phyloP scores from a whole-genome alignment of 306 rosid genomes.

The Trifolium fragiferum region DNA sequence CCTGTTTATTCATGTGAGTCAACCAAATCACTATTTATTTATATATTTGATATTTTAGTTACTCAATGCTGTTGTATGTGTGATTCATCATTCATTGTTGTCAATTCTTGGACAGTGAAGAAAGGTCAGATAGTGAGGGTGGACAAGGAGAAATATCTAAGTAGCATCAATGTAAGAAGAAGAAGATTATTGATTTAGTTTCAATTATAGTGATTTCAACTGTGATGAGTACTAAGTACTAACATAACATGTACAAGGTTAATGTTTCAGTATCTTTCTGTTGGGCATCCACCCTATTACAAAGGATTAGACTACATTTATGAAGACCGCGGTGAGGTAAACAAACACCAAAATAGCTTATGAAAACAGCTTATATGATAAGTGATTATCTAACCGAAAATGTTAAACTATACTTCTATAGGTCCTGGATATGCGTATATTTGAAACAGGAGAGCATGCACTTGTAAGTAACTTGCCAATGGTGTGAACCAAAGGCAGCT shows the following conservation, averaged over 20 bases:
- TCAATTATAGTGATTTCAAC: neutral
- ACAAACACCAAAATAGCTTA: neutral
- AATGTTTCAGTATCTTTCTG: constrained; percentile 82
- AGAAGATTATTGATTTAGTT: neutral
- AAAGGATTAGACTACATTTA: constrained; percentile 95
- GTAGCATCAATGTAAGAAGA: constrained; percentile 73
- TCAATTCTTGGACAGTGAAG: constrained; percentile 77
- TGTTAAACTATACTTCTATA: constrained; percentile 44
- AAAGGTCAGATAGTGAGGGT: constrained; percentile 98
- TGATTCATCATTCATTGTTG: neutral
- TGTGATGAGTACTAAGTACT: neutral
- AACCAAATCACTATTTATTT: constrained; percentile 8
- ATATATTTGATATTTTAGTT: neutral
- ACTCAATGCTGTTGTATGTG: neutral
- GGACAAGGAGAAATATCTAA: constrained; percentile 91
- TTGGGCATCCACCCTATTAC: constrained; percentile 95
- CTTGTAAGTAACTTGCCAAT: constrained; percentile 59
- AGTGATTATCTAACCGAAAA: constrained; percentile 1
- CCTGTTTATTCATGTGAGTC: constrained; percentile 86
- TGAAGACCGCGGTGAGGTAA: constrained; percentile 98
- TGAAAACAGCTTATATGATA: neutral
- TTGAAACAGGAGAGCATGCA: constrained; percentile 94
- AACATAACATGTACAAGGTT: constrained; percentile 30
- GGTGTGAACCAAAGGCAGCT: neutral
- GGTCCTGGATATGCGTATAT: constrained; percentile 85